Base-by-base conservation (phyloP, 345 rosid species). In the Gynandropsis gynandra region DNA sequence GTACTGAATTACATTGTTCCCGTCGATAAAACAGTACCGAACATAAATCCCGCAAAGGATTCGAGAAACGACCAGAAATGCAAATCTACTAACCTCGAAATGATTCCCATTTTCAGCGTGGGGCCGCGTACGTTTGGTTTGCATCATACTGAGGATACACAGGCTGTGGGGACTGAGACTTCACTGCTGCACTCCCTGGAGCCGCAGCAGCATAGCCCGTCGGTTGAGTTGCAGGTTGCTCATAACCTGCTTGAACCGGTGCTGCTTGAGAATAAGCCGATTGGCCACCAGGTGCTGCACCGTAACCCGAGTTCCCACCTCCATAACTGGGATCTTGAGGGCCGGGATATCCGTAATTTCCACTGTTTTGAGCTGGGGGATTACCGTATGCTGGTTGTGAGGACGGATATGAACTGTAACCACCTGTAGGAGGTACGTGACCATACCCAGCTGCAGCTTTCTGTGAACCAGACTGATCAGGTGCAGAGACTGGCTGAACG, bases 231-330 rank as follows among this genome's bases (percentile, higher is more conserved):
- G 67, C 74, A 24, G 87, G 70, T 68, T 84, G 96, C 19, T 87
- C 97, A 33, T 76, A 88, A 16, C 74, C 68, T n/a, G 78, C 62
- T 54, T 87, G 97, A 44, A 74, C n/a, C n/a, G n/a, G n/a, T n/a
- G n/a, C n/a, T n/a, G n/a, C n/a, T n/a, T n/a, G n/a, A n/a, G n/a
- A n/a, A n/a, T n/a, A n/a, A n/a, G n/a, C n/a, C n/a, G n/a, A n/a
- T n/a, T n/a, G n/a, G n/a, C n/a, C n/a, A n/a, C n/a, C 58, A 24
- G 76, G 58, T 49, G 75, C 42, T 50, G 64, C 63, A 10, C 79
- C 61, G 64, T 79, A 87, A 0, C 65, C 70, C 0, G 47, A 68
- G 20, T 76, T 24, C 43, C 52, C 78, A 52, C 69, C 61, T 29
- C 72, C 74, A 55, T 81, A 81, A 38, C 65, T 72, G 66, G 89